Conservation (phyloP, 108 stramenopile genomes). For the Discostella pseudostelligera region DNA sequence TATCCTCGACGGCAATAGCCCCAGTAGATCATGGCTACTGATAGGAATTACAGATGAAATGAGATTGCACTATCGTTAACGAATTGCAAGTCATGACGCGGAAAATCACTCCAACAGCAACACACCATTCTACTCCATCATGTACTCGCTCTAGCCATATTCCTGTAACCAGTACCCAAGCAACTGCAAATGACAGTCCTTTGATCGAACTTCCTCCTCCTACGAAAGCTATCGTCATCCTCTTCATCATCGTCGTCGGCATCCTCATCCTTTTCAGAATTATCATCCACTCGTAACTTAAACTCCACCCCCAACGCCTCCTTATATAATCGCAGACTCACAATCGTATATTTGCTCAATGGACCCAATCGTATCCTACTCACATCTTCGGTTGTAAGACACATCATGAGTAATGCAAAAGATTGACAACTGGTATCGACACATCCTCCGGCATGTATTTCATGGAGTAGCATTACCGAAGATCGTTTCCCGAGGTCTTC, state of each 20-base stretch:
- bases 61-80: too few relatives aligned
- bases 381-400: constrained; percentile 96
- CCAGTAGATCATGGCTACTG: too few relatives aligned
- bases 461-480: constrained; percentile 86
- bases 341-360: constrained; percentile 74
- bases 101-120: too few relatives aligned
- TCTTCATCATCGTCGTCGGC: constrained; percentile 30
- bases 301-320: constrained; percentile 83
- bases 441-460: constrained; percentile 91
- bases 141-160: constrained; percentile 83
- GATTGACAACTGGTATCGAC: constrained; percentile 89
- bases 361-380: constrained; percentile 80
- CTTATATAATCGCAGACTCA: constrained; percentile 80
- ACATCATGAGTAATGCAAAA: constrained; percentile 92
- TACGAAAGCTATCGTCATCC: constrained; percentile 11
- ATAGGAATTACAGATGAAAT: too few relatives aligned
- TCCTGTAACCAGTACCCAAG: constrained; percentile 84
- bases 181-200: constrained; percentile 85
- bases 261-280: not conserved
- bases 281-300: constrained; percentile 66
- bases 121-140: too few relatives aligned
- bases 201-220: constrained; percentile 12
- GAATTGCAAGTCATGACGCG: too few relatives aligned
- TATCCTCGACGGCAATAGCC: too few relatives aligned
- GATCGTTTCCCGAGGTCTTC: constrained; percentile 92